Evolutionary conservation across 2,329 filamentous ascomycete genomes (phyloP).

Genomic region (Karstenula rhodostoma): DNA sequence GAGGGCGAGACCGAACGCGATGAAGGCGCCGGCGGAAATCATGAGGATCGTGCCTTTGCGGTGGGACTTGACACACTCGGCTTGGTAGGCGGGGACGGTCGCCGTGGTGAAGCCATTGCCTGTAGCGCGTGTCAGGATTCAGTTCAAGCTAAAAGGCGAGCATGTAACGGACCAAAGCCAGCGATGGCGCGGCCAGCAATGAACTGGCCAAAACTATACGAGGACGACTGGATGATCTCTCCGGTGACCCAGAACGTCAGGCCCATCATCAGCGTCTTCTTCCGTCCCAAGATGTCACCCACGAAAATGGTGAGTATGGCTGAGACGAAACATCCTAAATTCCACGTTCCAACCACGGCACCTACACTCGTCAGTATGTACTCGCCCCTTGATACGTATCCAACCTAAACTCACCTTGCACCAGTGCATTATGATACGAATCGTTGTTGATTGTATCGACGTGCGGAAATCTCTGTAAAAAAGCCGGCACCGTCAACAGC

Average conservation of each 20-base stretch:
- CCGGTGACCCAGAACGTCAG: constrained; percentile 60
- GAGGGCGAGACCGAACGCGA: constrained; percentile 58
- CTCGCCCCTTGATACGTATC: background rate
- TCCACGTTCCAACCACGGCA: constrained; percentile 41
- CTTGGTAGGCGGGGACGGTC: constrained; percentile 62
- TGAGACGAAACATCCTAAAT: constrained; percentile 66
- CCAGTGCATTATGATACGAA: constrained; percentile 33
- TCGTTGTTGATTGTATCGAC: constrained; percentile 33
- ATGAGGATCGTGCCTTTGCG: constrained; percentile 58
- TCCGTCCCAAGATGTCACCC: constrained; percentile 60
- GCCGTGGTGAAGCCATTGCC: constrained; percentile 63
- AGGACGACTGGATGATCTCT: constrained; percentile 58
- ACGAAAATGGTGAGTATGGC: constrained; percentile 59
- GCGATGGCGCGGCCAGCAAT: constrained; percentile 59
- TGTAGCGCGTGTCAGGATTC: constrained; percentile 17
- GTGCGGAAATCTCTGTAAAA: constrained; percentile 53
- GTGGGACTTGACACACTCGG: constrained; percentile 55
- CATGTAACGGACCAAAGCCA: constrained; percentile 56
- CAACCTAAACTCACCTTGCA: constrained; percentile 28
- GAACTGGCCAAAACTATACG: constrained; percentile 58
- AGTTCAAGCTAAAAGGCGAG: constrained; percentile 55
- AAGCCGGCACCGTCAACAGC: constrained; percentile 73
- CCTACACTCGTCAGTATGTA: constrained; percentile 22
- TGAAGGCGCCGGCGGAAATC: constrained; percentile 59
- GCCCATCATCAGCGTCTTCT: constrained; percentile 59